Conservation (phyloP, 768 basidiomycete genomes). For the Boletus tylopilopsis region DNA sequence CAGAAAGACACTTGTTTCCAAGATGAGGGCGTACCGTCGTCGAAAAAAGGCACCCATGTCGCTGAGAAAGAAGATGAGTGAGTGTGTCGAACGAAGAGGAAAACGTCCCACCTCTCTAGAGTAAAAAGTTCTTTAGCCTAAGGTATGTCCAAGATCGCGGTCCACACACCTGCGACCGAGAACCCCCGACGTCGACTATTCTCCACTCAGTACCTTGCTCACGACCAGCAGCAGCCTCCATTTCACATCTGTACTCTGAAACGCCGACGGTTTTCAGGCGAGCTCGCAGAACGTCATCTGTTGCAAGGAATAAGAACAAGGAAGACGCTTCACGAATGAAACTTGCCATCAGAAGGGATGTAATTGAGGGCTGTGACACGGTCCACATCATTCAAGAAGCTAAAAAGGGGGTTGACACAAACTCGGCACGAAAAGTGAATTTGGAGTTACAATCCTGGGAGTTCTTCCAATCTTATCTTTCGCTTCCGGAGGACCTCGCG, state of each 20-base stretch:
- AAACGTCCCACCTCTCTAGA: constrained; percentile 33
- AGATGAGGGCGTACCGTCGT: constrained; percentile 36
- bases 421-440: neutral
- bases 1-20: neutral
- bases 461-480: constrained; percentile 48
- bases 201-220: constrained; percentile 54
- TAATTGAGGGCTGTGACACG: constrained; percentile 44
- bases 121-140: constrained; percentile 2
- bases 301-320: constrained; percentile 5
- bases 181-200: constrained; percentile 53
- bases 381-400: constrained; percentile 50
- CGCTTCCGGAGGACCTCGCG: constrained; percentile 40
- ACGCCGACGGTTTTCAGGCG: constrained; percentile 67
- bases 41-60: constrained; percentile 56
- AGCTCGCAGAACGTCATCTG: constrained; percentile 51
- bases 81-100: neutral
- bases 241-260: constrained; percentile 78
- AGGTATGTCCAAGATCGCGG: neutral
- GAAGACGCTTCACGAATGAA: neutral
- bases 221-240: constrained; percentile 55
- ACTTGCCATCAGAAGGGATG: constrained; percentile 45
- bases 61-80: constrained; percentile 27
- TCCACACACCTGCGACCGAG: constrained; percentile 44
- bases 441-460: constrained; percentile 43
- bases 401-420: constrained; percentile 9